These are phyloP conservation scores for Suillus discolor DNA, from an alignment of 768 basidiomycete species.

Conservation along the genomic window DNA sequence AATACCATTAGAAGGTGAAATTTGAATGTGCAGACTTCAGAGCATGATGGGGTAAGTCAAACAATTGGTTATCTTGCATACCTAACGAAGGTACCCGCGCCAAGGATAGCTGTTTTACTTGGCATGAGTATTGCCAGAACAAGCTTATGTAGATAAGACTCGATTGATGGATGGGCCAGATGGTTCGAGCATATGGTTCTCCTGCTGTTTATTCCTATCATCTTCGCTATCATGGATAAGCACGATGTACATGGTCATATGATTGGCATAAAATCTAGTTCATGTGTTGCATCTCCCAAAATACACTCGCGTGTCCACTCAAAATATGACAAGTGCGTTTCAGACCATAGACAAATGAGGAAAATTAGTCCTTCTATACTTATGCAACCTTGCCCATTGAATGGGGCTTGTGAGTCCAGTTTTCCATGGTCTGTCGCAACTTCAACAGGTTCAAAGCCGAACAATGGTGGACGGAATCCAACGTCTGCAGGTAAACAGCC, in stretches of 20 bases:
- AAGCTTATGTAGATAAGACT: not conserved
- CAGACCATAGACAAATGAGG: too few relatives aligned
- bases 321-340: not conserved
- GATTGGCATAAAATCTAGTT: not conserved
- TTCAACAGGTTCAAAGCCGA: not conserved
- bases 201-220: not conserved
- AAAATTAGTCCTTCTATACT: too few relatives aligned
- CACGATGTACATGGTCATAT: not conserved
- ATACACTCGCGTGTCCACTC: not conserved
- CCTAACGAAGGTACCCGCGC: slow-evolving; percentile 78
- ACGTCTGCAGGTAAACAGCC: not conserved
- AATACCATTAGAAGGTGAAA: slow-evolving; percentile 27
- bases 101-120: slow-evolving; percentile 61
- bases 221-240: not conserved
- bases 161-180: not conserved
- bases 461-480: not conserved
- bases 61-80: slow-evolving; percentile 31
- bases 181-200: not conserved
- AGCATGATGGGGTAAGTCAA: slow-evolving; percentile 2
- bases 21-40: slow-evolving; percentile 14
- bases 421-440: not conserved
- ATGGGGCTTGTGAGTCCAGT: too few relatives aligned
- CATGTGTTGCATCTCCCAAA: not conserved
- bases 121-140: slow-evolving; percentile 30
- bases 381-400: not conserved